A percentile compares a stretch with the other conserved stretches of the same genome.
Conservation (phyloP, 306 rosid species). For the Betula pendula region DNA sequence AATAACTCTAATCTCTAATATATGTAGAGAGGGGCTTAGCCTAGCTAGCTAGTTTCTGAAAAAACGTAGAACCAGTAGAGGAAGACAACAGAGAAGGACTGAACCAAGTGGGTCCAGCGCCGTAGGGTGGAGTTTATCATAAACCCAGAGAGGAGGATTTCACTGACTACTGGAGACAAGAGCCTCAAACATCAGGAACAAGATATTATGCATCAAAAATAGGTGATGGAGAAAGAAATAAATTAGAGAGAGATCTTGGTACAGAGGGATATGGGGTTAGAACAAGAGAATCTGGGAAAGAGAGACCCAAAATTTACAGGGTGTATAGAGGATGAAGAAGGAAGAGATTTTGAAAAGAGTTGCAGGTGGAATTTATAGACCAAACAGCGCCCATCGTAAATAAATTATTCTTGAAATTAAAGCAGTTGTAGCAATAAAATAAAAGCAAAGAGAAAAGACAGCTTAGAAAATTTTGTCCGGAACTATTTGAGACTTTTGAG, state of each 20-base stretch:
- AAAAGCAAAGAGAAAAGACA: background rate
- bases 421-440: slow-evolving; percentile 6
- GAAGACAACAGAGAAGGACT: slow-evolving; percentile 91
- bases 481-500: background rate
- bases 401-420: slow-evolving; percentile 25
- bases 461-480: background rate
- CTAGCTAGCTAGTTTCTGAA: slow-evolving; percentile 49
- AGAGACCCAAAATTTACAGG: slow-evolving; percentile 13
- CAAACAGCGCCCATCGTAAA: slow-evolving; percentile 26
- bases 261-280: slow-evolving; percentile 12
- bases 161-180: slow-evolving; percentile 67
- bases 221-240: background rate
- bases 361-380: slow-evolving; percentile 54
- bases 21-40: background rate
- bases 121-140: slow-evolving; percentile 67
- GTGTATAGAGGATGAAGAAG: slow-evolving; percentile 40
- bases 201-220: slow-evolving; percentile 24
- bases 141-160: slow-evolving; percentile 65
- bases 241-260: slow-evolving; percentile 21
- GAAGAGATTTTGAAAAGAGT: slow-evolving; percentile 58
- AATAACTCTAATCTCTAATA: background rate
- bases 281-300: background rate
- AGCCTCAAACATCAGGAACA: slow-evolving; percentile 40
- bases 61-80: slow-evolving; percentile 91
- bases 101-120: slow-evolving; percentile 77